These are phyloP conservation scores for Pseudognaphalium luteoalbum DNA, from an alignment of 129 eudicot species.

Conservation along the genomic window DNA sequence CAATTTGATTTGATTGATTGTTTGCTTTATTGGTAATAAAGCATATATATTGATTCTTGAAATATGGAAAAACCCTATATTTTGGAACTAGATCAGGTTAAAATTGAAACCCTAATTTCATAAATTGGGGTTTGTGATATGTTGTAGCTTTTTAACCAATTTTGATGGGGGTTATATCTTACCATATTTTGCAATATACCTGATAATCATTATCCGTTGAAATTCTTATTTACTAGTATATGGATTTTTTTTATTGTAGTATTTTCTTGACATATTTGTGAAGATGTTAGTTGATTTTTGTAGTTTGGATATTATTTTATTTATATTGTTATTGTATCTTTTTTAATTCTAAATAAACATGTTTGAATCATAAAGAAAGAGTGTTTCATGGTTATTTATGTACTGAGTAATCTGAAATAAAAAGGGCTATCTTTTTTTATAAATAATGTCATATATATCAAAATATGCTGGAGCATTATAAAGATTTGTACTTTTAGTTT, in stretches of 20 bases:
- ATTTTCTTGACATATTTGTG: background rate
- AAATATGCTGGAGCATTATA: background rate
- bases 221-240: background rate
- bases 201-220: background rate
- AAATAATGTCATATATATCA: conserved; percentile 4
- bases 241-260: too few relatives aligned
- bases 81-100: background rate
- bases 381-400: background rate
- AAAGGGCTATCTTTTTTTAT: background rate
- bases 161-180: background rate
- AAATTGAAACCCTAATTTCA: conserved; percentile 28
- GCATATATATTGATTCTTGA: background rate
- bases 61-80: conserved; percentile 26
- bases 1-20: background rate
- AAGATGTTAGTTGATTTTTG: background rate
- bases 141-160: conserved; percentile 9
- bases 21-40: background rate
- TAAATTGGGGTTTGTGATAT: conserved; percentile 23
- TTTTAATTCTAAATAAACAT: background rate
- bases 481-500: background rate
- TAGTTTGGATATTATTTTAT: background rate
- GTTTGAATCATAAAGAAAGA: background rate
- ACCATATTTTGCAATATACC: background rate
- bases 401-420: background rate
- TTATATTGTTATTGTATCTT: background rate